Evolutionary conservation across 352 stramenopile genomes (phyloP).

Genomic region (Globisporangium spiculum): DNA sequence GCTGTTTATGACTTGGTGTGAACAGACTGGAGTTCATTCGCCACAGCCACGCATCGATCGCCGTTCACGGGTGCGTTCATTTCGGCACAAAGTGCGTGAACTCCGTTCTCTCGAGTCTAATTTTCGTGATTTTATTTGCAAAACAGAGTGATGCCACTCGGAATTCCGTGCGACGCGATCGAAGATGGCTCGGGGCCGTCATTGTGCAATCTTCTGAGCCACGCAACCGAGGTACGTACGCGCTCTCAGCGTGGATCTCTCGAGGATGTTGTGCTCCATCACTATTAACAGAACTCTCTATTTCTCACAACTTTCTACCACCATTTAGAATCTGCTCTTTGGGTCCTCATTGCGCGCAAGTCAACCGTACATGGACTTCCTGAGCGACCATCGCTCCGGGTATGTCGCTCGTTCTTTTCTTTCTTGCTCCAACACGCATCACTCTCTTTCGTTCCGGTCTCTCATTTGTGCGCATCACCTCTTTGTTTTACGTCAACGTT

Average conservation of each 20-base stretch:
- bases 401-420: constrained; percentile 13
- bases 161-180: constrained; percentile 50
- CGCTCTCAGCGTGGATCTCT: background rate
- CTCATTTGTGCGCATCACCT: background rate
- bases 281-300: background rate
- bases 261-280: background rate
- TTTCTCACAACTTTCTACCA: background rate
- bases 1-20: background rate
- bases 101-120: background rate
- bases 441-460: background rate
- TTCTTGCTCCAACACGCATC: background rate
- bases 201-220: constrained; percentile 56
- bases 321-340: constrained; percentile 39
- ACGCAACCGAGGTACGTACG: constrained; percentile 48
- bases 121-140: background rate
- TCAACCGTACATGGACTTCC: constrained; percentile 51
- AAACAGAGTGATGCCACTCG: constrained; percentile 40
- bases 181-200: constrained; percentile 51
- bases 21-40: constrained; percentile 55
- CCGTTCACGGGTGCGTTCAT: constrained; percentile 52
- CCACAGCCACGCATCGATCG: constrained; percentile 48
- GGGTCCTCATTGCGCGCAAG: constrained; percentile 46
- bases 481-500: background rate
- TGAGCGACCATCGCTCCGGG: constrained; percentile 45
- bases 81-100: background rate